phyloP scores from a whole-genome alignment of 257 asterid species.

The Primulina huaijiensis region DNA sequence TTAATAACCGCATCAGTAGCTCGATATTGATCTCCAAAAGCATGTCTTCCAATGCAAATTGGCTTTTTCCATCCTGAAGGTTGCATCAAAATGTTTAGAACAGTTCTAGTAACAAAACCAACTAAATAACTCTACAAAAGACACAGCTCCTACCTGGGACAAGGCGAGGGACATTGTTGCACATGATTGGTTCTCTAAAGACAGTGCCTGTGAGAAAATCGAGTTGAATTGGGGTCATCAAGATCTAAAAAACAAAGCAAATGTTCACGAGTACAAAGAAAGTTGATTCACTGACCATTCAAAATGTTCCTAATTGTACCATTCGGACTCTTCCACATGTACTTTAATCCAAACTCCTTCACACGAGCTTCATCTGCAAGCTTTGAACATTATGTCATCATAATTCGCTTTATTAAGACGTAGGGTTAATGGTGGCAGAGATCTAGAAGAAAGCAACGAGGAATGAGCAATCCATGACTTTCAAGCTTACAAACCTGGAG shows the following conservation, averaged over 20 bases:
- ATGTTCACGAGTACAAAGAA: background rate
- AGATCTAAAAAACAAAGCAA: no score
- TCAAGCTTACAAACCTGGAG: slow-evolving; percentile 69
- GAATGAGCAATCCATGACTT: background rate
- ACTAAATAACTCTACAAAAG: slow-evolving; percentile 11
- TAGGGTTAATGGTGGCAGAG: background rate
- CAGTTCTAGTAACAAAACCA: slow-evolving; percentile 8
- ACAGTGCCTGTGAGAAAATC: slow-evolving; percentile 66
- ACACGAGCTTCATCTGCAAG: slow-evolving; percentile 84
- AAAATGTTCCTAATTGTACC: slow-evolving; percentile 96
- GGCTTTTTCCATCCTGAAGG: slow-evolving; percentile 92
- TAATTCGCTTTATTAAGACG: slow-evolving; percentile 5
- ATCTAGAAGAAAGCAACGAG: background rate
- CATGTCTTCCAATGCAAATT: slow-evolving; percentile 98
- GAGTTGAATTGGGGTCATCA: slow-evolving; percentile 13
- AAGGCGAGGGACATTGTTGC: slow-evolving; percentile 92
- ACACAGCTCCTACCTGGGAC: slow-evolving; percentile 59
- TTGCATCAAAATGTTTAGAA: slow-evolving; percentile 20
- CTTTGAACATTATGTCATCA: slow-evolving; percentile 6
- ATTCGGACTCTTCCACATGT: slow-evolving; percentile 98
- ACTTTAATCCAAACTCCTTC: slow-evolving; percentile 73
- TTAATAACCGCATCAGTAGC: slow-evolving; percentile 92
- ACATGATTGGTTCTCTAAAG: slow-evolving; percentile 91
- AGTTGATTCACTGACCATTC: slow-evolving; percentile 56
- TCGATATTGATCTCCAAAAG: slow-evolving; percentile 94